These are phyloP conservation scores for Ophiocordyceps unilateralis DNA, from an alignment of 2,329 filamentous ascomycete species.

Conservation along the genomic window DNA sequence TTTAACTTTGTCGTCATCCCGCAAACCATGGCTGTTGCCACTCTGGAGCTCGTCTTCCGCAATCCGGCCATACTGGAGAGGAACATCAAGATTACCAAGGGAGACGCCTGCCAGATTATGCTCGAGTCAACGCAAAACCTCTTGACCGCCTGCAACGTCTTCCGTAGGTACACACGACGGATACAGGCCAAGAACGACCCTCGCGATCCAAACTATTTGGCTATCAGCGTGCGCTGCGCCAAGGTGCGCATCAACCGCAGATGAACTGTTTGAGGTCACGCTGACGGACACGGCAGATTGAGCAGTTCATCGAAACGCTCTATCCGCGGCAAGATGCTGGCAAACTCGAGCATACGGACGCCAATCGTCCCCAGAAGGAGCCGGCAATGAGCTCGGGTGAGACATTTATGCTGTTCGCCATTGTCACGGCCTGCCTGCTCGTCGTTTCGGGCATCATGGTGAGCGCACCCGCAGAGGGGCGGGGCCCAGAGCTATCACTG, in stretches of 20 bases:
- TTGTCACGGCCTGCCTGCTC: slow-evolving; percentile 50
- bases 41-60: slow-evolving; percentile 77
- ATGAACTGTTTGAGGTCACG: background rate
- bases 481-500: background rate
- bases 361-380: slow-evolving; percentile 22
- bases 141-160: slow-evolving; percentile 61
- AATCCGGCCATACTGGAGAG: slow-evolving; percentile 73
- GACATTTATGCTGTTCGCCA: slow-evolving; percentile 45
- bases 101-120: slow-evolving; percentile 84
- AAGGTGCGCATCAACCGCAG: slow-evolving; percentile 36
- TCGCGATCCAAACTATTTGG: slow-evolving; percentile 76
- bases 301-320: slow-evolving; percentile 87
- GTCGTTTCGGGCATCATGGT: slow-evolving; percentile 70
- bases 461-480: background rate
- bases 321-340: slow-evolving; percentile 73
- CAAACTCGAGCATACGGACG: slow-evolving; percentile 21
- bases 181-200: slow-evolving; percentile 94
- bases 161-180: slow-evolving; percentile 57
- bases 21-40: slow-evolving; percentile 94
- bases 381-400: slow-evolving; percentile 37
- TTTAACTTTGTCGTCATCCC: slow-evolving; percentile 99
- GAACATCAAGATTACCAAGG: slow-evolving; percentile 95
- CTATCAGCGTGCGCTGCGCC: slow-evolving; percentile 79
- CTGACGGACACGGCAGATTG: slow-evolving; percentile 39
- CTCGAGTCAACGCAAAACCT: slow-evolving; percentile 84